Base-by-base conservation (phyloP, 805 yeast species). In the Candida coquimbonensis region DNA sequence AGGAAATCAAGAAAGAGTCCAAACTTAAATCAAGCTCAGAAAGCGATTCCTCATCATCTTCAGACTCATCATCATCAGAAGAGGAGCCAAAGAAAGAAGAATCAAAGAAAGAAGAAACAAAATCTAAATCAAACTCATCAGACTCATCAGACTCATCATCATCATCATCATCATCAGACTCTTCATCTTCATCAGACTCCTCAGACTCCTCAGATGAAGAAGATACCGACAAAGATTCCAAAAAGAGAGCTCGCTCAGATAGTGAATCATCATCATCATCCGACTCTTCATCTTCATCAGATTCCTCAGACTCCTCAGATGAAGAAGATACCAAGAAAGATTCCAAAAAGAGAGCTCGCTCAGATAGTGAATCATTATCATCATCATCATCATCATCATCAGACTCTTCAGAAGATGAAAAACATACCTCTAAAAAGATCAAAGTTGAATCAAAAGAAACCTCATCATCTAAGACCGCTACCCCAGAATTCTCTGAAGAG, bases 391-490 rank as follows among this genome's bases (percentile, higher is more conserved):
- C 61, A 12, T n/a, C n/a, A n/a, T n/a, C n/a, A n/a, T n/a, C 61
- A 12, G 46, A 40, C 34, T 60, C 64, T 27, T 53, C 59, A 11
- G 50, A 46, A 24, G 47, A 47, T 16, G 45, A 45, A 68, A 14
- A 35, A 62, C 43, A 41, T 35, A 8, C 31, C 8, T 13, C 40
- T 50, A 68, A 66, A 38, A 67, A 53, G 50, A 45, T 60, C n/a
- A 52, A 59, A 7, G 38, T 51, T 4, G 56, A 50, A 32, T 48
- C 51, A 4, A 39, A 13, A 7, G 21, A 29, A 29, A 13, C 31
- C 17, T 39, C 41, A 6, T 49, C 59, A 9, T 58, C 50, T 21
- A 50, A 51, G 45, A 50, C 61, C 26, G 51, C 51, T 5, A 49
- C 56, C 9, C 39, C 49, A 21, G 36, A 55, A 32, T 64, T 65